These are phyloP conservation scores for Alternaria sp. DNA, from an alignment of 2,329 filamentous ascomycete genomes.

Conservation along the genomic window DNA sequence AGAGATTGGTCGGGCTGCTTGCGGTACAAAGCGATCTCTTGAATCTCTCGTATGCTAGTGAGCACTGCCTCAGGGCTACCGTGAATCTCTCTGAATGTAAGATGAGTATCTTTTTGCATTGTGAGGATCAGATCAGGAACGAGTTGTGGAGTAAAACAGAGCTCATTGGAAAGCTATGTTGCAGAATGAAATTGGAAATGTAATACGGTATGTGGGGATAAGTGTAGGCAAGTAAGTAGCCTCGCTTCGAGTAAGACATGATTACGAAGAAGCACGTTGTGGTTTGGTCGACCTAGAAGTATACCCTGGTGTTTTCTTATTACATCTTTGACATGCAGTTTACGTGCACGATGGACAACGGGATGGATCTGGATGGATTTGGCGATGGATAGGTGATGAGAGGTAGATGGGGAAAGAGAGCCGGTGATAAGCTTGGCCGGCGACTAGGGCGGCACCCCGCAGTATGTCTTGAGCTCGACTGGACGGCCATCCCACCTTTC, in stretches of 20 bases:
- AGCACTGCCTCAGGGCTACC: background rate
- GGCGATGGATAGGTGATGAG: background rate
- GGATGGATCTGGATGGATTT: background rate
- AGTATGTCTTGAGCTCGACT: background rate
- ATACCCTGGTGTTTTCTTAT: too few relatives aligned
- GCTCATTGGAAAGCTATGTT: background rate
- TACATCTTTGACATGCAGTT: too few relatives aligned
- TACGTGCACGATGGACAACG: too few relatives aligned
- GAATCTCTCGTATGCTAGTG: background rate
- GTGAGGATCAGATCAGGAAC: background rate
- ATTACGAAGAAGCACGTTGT: background rate
- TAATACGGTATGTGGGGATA: background rate
- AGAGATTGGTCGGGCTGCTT: background rate
- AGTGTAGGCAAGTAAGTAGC: background rate
- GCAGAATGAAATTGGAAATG: background rate
- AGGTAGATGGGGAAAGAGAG: background rate
- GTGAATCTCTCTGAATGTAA: background rate
- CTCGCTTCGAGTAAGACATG: background rate
- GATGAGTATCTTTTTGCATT: background rate
- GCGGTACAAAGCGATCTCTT: background rate
- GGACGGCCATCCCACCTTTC: background rate
- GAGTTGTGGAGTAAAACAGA: background rate
- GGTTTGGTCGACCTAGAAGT: too few relatives aligned
- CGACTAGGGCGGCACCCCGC: conserved; percentile 2
- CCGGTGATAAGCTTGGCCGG: background rate